These are phyloP conservation scores for Aspergillus baeticus DNA, from an alignment of 495 filamentous ascomycete species.

Conservation along the genomic window DNA sequence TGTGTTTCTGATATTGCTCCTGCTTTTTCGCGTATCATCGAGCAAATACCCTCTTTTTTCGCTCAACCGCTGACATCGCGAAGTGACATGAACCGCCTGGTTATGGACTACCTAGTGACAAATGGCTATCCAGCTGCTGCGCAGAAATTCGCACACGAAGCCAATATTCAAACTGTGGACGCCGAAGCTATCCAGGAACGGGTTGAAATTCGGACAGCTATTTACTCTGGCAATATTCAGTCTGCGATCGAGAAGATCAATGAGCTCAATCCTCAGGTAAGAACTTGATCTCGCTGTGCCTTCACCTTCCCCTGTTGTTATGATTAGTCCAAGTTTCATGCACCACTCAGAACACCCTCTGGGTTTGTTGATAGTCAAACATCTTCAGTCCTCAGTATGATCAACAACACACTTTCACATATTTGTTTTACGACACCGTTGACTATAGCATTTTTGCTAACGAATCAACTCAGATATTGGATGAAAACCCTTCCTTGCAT, in stretches of 20 bases:
- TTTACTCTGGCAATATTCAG: constrained; percentile 81
- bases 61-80: constrained; percentile 30
- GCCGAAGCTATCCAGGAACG: constrained; percentile 71
- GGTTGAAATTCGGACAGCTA: constrained; percentile 75
- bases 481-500: constrained; percentile 78
- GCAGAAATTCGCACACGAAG: constrained; percentile 89
- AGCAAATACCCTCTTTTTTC: not conserved
- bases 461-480: constrained; percentile 69
- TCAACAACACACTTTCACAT: constrained; percentile 38
- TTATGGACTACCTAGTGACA: constrained; percentile 96
- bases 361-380: constrained; percentile 91
- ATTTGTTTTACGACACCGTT: constrained; percentile 9
- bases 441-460: constrained; percentile 22
- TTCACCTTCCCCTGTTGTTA: constrained; percentile 48
- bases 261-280: constrained; percentile 85
- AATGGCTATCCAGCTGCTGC: constrained; percentile 95
- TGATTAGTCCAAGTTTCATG: constrained; percentile 98
- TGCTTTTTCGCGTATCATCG: constrained; percentile 13
- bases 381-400: constrained; percentile 97
- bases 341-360: constrained; percentile 92
- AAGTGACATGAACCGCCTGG: constrained; percentile 92
- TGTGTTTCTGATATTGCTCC: constrained; percentile 59
- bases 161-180: constrained; percentile 77
- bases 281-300: constrained; percentile 26
- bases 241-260: constrained; percentile 83